Base-by-base conservation (phyloP, 352 stramenopile species). In the Globisporangium viniferum region DNA sequence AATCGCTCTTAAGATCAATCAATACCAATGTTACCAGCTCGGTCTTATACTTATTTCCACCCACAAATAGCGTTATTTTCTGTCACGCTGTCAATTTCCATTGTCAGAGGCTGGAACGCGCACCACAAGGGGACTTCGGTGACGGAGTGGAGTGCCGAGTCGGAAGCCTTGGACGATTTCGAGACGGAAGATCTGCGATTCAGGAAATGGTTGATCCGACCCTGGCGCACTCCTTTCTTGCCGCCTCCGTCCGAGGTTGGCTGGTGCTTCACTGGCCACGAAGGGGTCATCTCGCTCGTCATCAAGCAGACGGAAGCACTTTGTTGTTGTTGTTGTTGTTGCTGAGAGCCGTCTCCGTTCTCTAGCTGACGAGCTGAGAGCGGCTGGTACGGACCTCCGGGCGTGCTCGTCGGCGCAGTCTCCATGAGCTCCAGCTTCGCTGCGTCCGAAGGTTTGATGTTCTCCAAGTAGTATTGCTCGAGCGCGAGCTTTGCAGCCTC, bases 401-500 rank as follows among this genome's bases (percentile, higher is more conserved):
- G 57, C 14, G 33, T 55, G 5, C 54, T 51, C 22, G 67, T 64
- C 1, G 73, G 66, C 10, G 22, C 54, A 27, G 56, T 59, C 9
- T 62, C 33, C 29, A 80, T 72, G 51, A 82, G 63, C 71, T 85
- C 75, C 9, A 89, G 55, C 66, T 89, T 90, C 27, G 79, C 72
- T 5, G 73, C 77, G 65, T 92, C 81, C 7, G 73, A 70, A 0
- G 79, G 67, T 39, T 75, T 80, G 35, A 80, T 77, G 18, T 77
- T 74, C 59, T 81, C 75, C 9, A 88, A n/a, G 51, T 89, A 90
- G 66, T 88, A 91, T 58, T 89, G 73, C 68, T 95, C 87, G 33
- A 96, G 72, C 15, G 81, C 82, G 56, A 90, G 73, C 64, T 95
- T 94, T 10, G 81, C 86, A 35, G 77, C 80, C 70, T 94, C 86